Conservation (phyloP, 106 monocot species). For the Gastrodia elata region DNA sequence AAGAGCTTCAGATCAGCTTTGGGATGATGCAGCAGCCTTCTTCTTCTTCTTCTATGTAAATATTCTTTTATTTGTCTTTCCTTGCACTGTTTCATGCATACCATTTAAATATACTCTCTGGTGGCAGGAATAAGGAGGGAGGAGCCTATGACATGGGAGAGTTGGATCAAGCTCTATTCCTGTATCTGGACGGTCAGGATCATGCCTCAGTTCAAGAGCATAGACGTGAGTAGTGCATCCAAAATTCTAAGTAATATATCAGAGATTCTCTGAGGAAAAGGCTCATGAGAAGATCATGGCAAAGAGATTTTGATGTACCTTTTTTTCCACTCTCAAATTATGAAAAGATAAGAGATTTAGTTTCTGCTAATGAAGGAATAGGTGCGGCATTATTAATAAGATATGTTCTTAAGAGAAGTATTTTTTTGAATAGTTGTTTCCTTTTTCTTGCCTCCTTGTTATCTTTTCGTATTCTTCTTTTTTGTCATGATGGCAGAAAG, state of each 20-base stretch:
- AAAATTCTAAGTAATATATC: not conserved
- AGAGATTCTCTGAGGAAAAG: constrained; percentile 9
- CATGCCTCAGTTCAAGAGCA: constrained; percentile 61
- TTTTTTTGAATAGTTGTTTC: not conserved
- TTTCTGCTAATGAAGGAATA: not conserved
- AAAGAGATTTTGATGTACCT: constrained; percentile 12
- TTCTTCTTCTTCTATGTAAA: constrained; percentile 42
- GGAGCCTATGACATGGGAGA: constrained; percentile 64
- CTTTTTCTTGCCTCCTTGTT: not conserved
- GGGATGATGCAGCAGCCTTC: constrained; percentile 26
- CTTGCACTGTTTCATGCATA: not conserved
- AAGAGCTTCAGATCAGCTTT: constrained; percentile 23
- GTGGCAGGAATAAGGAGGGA: constrained; percentile 32
- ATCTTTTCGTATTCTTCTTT: not conserved
- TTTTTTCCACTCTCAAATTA: not conserved
- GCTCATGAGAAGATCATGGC: constrained; percentile 27
- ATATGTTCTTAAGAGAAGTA: too few relatives aligned
- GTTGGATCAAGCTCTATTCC: constrained; percentile 78
- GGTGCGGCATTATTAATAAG: too few relatives aligned
- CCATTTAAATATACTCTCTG: too few relatives aligned
- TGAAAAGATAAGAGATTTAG: not conserved
- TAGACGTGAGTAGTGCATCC: constrained; percentile 26
- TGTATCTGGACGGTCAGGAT: constrained; percentile 79
- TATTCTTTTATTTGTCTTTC: not conserved
- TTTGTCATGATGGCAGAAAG: constrained; percentile 5